Percentiles rank a stretch among this genome's conserved stretches.
Evolutionary conservation across 2,329 filamentous ascomycete genomes (phyloP).

Genomic region (Apiospora saccharicola): DNA sequence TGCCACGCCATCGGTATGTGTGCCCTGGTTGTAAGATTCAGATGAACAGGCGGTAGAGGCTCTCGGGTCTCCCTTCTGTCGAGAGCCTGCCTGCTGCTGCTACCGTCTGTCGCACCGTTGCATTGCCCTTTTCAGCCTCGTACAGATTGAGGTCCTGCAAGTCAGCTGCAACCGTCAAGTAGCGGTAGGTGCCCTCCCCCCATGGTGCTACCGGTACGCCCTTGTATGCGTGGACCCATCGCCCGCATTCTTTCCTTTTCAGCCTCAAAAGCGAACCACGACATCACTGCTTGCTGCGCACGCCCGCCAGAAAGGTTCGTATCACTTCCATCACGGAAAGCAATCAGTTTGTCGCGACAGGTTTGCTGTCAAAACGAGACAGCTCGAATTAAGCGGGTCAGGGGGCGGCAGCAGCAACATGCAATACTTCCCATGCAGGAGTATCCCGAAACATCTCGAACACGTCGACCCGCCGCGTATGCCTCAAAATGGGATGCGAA

Average conservation of each 20-base stretch:
- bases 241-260: conserved; percentile 1
- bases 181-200: conserved; percentile 3
- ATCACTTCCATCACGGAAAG: neutral
- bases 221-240: conserved; percentile 1
- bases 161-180: conserved; percentile 14
- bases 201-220: neutral
- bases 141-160: conserved; percentile 8
- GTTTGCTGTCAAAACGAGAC: neutral
- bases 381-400: neutral
- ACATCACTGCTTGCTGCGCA: neutral
- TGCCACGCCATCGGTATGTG: conserved; percentile 20
- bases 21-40: conserved; percentile 11
- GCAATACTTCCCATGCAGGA: conserved; percentile 12
- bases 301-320: neutral
- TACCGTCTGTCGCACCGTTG: neutral
- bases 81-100: neutral
- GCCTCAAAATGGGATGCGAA: neutral
- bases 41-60: conserved; percentile 18
- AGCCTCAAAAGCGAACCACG: conserved; percentile 19
- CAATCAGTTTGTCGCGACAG: conserved; percentile 3
- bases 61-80: neutral
- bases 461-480: conserved; percentile 5
- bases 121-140: conserved; percentile 15
- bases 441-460: conserved; percentile 9
- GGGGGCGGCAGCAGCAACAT: neutral